A percentile compares a stretch with the other conserved stretches of the same genome.
Conservation (phyloP, 2,329 filamentous ascomycete species). For the Penicillium psychrosexuale region DNA sequence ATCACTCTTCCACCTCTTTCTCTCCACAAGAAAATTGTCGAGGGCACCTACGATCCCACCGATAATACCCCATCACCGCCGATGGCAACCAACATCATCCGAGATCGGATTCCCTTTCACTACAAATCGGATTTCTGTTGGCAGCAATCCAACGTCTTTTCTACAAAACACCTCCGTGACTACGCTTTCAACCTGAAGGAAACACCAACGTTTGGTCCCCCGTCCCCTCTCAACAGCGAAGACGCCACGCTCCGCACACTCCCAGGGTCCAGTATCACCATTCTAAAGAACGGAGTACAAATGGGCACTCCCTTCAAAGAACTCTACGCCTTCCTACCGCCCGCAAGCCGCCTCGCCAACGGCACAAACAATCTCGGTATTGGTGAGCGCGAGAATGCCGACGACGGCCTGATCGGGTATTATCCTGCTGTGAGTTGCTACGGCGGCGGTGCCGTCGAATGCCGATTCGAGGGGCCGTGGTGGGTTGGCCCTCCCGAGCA, state of each 20-base stretch:
- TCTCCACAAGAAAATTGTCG: conserved; percentile 82
- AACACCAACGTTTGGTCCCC: conserved; percentile 46
- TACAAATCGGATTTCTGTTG: conserved; percentile 94
- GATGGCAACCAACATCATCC: conserved; percentile 74
- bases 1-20: conserved; percentile 83
- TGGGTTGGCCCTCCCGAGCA: conserved; percentile 73
- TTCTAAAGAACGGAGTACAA: conserved; percentile 88
- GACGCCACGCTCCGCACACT: conserved; percentile 77
- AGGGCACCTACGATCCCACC: conserved; percentile 81
- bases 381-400: conserved; percentile 78
- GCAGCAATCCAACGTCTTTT: conserved; percentile 62
- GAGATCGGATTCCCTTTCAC: conserved; percentile 89
- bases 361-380: conserved; percentile 47
- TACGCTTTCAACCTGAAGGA: conserved; percentile 47
- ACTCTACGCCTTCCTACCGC: conserved; percentile 85
- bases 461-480: conserved; percentile 92
- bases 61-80: conserved; percentile 58
- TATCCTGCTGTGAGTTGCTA: conserved; percentile 93
- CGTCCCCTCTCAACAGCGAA: conserved; percentile 62
- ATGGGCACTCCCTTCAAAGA: conserved; percentile 87
- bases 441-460: conserved; percentile 82
- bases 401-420: conserved; percentile 94
- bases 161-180: conserved; percentile 84
- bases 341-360: conserved; percentile 62
- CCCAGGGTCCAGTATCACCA: conserved; percentile 77